These are phyloP conservation scores for Penicillium taxi DNA, from an alignment of 495 filamentous ascomycete genomes.

Conservation along the genomic window DNA sequence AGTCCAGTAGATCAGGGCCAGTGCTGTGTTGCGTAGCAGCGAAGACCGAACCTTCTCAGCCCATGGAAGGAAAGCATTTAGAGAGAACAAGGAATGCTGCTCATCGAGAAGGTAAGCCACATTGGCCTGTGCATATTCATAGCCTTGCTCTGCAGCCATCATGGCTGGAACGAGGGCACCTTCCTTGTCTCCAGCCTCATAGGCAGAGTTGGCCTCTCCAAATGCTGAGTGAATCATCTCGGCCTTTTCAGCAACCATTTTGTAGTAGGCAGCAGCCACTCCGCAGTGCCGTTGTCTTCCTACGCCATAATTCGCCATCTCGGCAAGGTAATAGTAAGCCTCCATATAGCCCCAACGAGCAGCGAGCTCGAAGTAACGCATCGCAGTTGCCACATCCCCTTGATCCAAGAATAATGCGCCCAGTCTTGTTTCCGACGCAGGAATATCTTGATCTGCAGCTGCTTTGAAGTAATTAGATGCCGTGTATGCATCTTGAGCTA, in stretches of 20 bases:
- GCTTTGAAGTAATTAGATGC: conserved; percentile 76
- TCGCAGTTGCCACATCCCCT: conserved; percentile 66
- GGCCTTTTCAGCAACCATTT: conserved; percentile 84
- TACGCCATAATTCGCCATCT: conserved; percentile 74
- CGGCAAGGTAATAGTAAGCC: conserved; percentile 90
- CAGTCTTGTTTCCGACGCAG: conserved; percentile 73
- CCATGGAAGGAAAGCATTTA: conserved; percentile 41
- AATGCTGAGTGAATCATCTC: conserved; percentile 81
- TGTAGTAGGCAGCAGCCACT: conserved; percentile 82
- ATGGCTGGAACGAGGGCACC: conserved; percentile 76
- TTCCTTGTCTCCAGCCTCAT: conserved; percentile 77
- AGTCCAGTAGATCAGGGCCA: conserved; percentile 94
- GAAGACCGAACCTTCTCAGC: conserved; percentile 29
- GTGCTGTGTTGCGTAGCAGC: conserved; percentile 58
- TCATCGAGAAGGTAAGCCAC: conserved; percentile 88
- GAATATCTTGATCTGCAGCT: conserved; percentile 76
- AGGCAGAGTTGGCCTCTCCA: conserved; percentile 76
- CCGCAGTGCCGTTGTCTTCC: conserved; percentile 74
- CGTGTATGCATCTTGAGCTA: conserved; percentile 61
- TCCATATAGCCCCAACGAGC: conserved; percentile 83
- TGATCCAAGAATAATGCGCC: conserved; percentile 88
- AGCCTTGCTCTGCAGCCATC: conserved; percentile 93
- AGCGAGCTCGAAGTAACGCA: conserved; percentile 86
- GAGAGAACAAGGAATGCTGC: conserved; percentile 54
- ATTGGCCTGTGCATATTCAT: conserved; percentile 87